phyloP scores from a whole-genome alignment of 2,329 filamentous ascomycete species.

The Sclerotinia subarctica region DNA sequence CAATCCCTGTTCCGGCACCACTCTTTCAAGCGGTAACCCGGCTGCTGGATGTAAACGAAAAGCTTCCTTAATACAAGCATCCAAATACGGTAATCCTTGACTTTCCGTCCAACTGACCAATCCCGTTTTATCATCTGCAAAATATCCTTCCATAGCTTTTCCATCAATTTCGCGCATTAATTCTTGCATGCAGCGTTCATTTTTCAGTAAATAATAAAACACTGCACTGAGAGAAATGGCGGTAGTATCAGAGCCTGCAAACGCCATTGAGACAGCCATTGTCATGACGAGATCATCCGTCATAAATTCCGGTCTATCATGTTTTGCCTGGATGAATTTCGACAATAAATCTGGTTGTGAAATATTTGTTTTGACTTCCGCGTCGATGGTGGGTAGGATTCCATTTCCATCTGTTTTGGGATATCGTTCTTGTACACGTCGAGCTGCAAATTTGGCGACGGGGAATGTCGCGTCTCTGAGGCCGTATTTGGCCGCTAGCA shows the following conservation, averaged over 20 bases:
- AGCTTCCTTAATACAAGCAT: conserved; percentile 74
- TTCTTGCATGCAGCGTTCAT: conserved; percentile 52
- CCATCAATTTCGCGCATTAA: conserved; percentile 62
- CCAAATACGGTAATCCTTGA: conserved; percentile 70
- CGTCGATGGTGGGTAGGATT: conserved; percentile 26
- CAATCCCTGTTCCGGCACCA: conserved; percentile 63
- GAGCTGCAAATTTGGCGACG: conserved; percentile 68
- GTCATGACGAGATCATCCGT: conserved; percentile 65
- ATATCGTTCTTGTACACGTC: conserved; percentile 63
- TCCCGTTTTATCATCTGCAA: conserved; percentile 51
- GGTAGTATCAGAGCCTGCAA: conserved; percentile 77
- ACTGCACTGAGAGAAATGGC: conserved; percentile 69
- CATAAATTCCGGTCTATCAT: conserved; percentile 69
- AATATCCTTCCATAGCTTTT: conserved; percentile 51
- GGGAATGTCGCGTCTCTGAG: conserved; percentile 67
- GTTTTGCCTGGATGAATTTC: conserved; percentile 68
- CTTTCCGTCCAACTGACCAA: conserved; percentile 67
- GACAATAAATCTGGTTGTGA: conserved; percentile 61
- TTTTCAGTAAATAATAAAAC: conserved; percentile 71
- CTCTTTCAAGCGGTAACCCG: conserved; percentile 68
- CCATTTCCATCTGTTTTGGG: conserved; percentile 22
- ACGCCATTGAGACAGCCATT: conserved; percentile 68
- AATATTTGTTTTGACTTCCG: conserved; percentile 21
- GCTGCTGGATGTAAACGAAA: conserved; percentile 74
- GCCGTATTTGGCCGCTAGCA: conserved; percentile 65